These are phyloP conservation scores for Colletotrichum tofieldiae DNA, from an alignment of 2,329 filamentous ascomycete species.

Conservation along the genomic window DNA sequence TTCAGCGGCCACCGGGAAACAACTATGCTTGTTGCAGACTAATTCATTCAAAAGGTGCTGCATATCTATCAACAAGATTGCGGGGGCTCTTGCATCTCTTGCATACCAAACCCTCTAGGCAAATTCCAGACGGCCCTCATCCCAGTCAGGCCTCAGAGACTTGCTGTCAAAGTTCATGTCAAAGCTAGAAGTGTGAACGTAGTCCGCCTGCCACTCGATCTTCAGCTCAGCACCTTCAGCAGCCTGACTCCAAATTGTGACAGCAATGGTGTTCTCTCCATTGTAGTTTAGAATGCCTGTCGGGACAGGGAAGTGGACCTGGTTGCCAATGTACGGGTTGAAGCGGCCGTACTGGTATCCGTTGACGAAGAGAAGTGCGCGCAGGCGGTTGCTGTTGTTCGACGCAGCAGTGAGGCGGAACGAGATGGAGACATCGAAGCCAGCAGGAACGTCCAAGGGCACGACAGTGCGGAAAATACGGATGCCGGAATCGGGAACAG, in stretches of 20 bases:
- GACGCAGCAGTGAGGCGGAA: slow-evolving; percentile 66
- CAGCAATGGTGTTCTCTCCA: slow-evolving; percentile 70
- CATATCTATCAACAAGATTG: not conserved
- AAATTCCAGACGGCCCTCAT: slow-evolving; percentile 55
- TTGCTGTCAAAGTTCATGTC: slow-evolving; percentile 64
- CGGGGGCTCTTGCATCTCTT: not conserved
- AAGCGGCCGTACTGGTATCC: slow-evolving; percentile 76
- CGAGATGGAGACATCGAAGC: slow-evolving; percentile 70
- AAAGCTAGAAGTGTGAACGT: slow-evolving; percentile 68
- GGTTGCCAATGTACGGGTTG: slow-evolving; percentile 73
- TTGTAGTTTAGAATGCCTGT: slow-evolving; percentile 71
- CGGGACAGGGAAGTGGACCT: slow-evolving; percentile 73
- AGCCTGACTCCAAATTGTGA: slow-evolving; percentile 74
- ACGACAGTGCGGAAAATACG: slow-evolving; percentile 70
- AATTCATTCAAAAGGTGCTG: not conserved
- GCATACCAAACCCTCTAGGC: slow-evolving; percentile 24
- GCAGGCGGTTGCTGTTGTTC: slow-evolving; percentile 56
- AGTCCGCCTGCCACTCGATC: slow-evolving; percentile 68
- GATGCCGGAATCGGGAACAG: slow-evolving; percentile 66
- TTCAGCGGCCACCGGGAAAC: no score
- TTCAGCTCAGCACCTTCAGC: slow-evolving; percentile 65
- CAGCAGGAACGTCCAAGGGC: slow-evolving; percentile 64
- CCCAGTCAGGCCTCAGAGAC: slow-evolving; percentile 68
- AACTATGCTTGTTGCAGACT: not conserved
- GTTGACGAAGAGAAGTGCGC: slow-evolving; percentile 74